Conservation (phyloP, 1,284 basidiomycete species). For the Ceratorhiza oryzae-sativae region DNA sequence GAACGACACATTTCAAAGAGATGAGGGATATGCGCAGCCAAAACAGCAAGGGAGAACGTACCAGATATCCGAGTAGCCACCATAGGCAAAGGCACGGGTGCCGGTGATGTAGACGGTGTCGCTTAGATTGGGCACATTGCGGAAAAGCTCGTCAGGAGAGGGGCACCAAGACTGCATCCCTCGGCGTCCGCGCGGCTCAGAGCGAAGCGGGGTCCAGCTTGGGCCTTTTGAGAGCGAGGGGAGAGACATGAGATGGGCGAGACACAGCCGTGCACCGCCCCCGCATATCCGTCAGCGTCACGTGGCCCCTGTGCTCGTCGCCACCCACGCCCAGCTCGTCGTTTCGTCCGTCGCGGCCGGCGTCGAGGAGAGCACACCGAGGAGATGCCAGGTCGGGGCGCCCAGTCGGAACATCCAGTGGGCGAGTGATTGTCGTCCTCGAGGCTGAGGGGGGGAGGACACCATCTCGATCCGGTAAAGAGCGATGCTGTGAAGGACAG, state of each 20-base stretch:
- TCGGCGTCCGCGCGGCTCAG: conserved; percentile 3
- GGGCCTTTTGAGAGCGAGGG: conserved; percentile 1
- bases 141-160: conserved; percentile 16
- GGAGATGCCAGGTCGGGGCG: background rate
- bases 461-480: background rate
- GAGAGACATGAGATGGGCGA: background rate
- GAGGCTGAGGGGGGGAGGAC: background rate
- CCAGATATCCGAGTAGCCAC: conserved; percentile 35
- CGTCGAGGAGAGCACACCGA: background rate
- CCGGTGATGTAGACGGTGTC: conserved; percentile 4
- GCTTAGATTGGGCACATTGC: conserved; percentile 24
- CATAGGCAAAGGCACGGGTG: conserved; percentile 22
- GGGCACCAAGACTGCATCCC: conserved; percentile 2
- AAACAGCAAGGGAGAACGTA: background rate
- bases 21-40: background rate
- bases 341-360: background rate
- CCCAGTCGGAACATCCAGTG: too few relatives aligned
- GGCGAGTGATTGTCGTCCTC: background rate
- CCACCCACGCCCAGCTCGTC: too few relatives aligned
- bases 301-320: background rate
- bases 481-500: background rate
- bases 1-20: background rate
- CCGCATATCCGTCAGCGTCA: conserved; percentile 1
- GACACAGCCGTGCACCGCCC: background rate
- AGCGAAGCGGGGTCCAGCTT: background rate